Conservation (phyloP, 75 land plant species). For the Pinus albicaulis region DNA sequence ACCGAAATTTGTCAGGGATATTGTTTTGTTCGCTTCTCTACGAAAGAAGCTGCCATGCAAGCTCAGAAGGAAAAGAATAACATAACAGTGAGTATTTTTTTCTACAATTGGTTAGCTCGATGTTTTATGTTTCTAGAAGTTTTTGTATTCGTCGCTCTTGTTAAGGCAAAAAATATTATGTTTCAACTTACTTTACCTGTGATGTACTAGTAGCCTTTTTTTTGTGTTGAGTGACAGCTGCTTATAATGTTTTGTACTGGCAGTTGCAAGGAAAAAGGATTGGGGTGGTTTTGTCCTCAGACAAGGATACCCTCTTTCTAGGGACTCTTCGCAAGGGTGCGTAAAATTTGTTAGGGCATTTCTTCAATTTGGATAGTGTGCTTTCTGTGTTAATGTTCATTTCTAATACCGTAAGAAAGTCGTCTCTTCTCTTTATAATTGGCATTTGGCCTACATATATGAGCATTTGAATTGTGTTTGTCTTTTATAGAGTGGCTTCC, state of each 20-base stretch:
- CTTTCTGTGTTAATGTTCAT: background rate
- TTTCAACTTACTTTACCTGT: background rate
- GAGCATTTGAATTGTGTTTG: background rate
- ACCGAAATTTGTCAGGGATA: slow-evolving; percentile 6
- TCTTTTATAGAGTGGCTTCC: slow-evolving; percentile 19
- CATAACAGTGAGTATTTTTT: background rate
- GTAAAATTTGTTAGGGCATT: background rate
- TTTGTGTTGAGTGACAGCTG: background rate
- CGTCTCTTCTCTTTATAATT: too few relatives aligned
- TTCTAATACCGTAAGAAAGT: background rate
- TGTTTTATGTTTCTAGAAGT: background rate
- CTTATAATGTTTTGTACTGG: slow-evolving; percentile 1
- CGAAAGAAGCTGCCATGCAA: slow-evolving; percentile 31
- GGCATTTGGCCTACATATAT: too few relatives aligned
- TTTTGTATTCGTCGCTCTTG: background rate
- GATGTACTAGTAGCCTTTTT: background rate
- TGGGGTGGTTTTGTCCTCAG: slow-evolving; percentile 25
- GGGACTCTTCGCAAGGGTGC: slow-evolving; percentile 31
- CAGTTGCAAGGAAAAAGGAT: slow-evolving; percentile 39
- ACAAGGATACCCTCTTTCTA: slow-evolving; percentile 27
- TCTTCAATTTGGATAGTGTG: background rate
- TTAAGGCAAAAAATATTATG: background rate
- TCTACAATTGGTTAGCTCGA: background rate
- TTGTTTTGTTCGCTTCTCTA: slow-evolving; percentile 38
- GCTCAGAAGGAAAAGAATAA: slow-evolving; percentile 6